These are phyloP conservation scores for Dactylonectria macrodidyma DNA, from an alignment of 2,329 filamentous ascomycete species.

Conservation along the genomic window DNA sequence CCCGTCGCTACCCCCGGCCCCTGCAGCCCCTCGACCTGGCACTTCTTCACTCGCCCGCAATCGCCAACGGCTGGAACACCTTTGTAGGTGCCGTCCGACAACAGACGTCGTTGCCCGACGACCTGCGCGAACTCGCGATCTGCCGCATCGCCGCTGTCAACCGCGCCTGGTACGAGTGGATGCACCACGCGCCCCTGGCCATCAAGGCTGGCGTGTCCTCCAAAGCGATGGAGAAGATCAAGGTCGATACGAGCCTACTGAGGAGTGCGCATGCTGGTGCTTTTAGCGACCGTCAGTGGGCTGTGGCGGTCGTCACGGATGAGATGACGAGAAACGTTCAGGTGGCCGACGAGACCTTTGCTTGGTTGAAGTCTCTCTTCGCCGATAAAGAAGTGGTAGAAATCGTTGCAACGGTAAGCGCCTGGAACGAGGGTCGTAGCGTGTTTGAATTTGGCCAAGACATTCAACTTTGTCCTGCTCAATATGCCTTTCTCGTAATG, in stretches of 20 bases:
- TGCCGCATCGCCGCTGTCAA: slow-evolving; percentile 86
- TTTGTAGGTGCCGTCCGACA: slow-evolving; percentile 76
- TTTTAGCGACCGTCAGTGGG: slow-evolving; percentile 56
- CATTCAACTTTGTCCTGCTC: neutral
- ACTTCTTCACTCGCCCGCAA: slow-evolving; percentile 80
- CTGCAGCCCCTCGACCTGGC: slow-evolving; percentile 83
- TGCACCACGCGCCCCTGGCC: slow-evolving; percentile 81
- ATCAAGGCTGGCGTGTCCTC: slow-evolving; percentile 69
- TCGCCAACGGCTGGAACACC: slow-evolving; percentile 83
- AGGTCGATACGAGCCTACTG: neutral
- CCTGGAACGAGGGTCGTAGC: slow-evolving; percentile 4
- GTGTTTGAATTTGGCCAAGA: neutral
- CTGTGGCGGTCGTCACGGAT: slow-evolving; percentile 81
- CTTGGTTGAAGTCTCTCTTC: slow-evolving; percentile 71
- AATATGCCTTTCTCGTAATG: neutral
- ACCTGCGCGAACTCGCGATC: slow-evolving; percentile 83
- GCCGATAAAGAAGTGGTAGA: slow-evolving; percentile 83
- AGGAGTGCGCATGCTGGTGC: neutral
- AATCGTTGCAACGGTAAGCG: slow-evolving; percentile 78
- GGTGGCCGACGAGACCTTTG: slow-evolving; percentile 79
- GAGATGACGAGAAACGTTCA: slow-evolving; percentile 84
- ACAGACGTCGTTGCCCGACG: slow-evolving; percentile 63
- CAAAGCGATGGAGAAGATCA: slow-evolving; percentile 69
- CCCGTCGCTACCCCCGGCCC: slow-evolving; percentile 77
- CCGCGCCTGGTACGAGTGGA: slow-evolving; percentile 89